These are phyloP conservation scores for Calonectria pauciramosa DNA, from an alignment of 2,329 filamentous ascomycete species.

Conservation along the genomic window DNA sequence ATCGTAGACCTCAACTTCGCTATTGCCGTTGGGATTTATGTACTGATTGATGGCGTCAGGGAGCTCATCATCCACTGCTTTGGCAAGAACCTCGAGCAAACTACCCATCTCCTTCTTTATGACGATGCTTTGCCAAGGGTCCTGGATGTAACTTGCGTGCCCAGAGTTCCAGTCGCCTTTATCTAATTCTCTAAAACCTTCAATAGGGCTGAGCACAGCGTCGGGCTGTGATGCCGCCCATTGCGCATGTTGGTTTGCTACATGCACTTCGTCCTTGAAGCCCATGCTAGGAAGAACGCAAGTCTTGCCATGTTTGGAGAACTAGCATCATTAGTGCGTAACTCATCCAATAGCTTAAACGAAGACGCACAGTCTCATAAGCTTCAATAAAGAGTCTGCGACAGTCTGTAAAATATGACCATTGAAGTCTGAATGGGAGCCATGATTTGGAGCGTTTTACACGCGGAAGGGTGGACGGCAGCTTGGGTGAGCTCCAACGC, in stretches of 20 bases:
- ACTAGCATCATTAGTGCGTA: neutral
- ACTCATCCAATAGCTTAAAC: neutral
- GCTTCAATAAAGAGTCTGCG: conserved; percentile 16
- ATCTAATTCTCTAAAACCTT: conserved; percentile 24
- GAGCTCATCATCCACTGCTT: conserved; percentile 25
- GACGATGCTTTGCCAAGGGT: conserved; percentile 27
- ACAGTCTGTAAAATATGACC: conserved; percentile 15
- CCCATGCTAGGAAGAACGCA: conserved; percentile 26
- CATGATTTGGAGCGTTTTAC: conserved; percentile 1
- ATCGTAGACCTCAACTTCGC: conserved; percentile 28
- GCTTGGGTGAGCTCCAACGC: neutral
- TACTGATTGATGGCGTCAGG: conserved; percentile 14
- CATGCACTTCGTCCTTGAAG: conserved; percentile 22
- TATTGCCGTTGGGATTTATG: neutral
- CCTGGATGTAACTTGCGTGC: conserved; percentile 25
- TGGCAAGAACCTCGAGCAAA: conserved; percentile 17
- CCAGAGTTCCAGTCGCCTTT: conserved; percentile 25
- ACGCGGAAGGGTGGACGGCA: conserved; percentile 24
- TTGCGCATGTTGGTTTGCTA: conserved; percentile 20
- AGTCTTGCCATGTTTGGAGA: conserved; percentile 23
- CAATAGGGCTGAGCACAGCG: conserved; percentile 15
- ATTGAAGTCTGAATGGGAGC: conserved; percentile 18
- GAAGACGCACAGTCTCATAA: neutral
- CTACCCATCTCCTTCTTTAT: conserved; percentile 28
- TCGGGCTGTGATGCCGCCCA: conserved; percentile 26